Percentiles rank a stretch among this genome's conserved stretches.
Evolutionary conservation across 768 basidiomycete species (phyloP).

Genomic region (Amanita brunnescens): DNA sequence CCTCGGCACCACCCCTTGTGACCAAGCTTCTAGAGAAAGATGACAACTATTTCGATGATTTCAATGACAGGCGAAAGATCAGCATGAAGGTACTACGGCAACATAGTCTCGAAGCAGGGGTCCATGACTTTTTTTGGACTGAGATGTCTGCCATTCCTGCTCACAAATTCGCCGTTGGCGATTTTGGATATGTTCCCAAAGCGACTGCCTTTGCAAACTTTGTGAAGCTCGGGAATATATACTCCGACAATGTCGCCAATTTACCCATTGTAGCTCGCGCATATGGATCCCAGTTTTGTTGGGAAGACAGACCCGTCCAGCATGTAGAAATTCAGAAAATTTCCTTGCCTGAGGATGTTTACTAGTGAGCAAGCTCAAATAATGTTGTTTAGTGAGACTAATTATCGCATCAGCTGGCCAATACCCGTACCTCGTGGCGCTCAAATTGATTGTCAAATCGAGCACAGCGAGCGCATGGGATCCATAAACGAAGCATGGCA

Average conservation of each 20-base stretch:
- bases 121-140: slow-evolving; percentile 32
- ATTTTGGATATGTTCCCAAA: slow-evolving; percentile 33
- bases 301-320: slow-evolving; percentile 23
- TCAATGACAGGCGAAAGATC: slow-evolving; percentile 10
- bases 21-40: slow-evolving; percentile 18
- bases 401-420: slow-evolving; percentile 28
- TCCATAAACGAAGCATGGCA: slow-evolving; percentile 30
- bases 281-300: slow-evolving; percentile 27
- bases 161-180: slow-evolving; percentile 32
- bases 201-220: slow-evolving; percentile 29
- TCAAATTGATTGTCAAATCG: slow-evolving; percentile 29
- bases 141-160: slow-evolving; percentile 29
- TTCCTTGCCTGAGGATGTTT: slow-evolving; percentile 21
- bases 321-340: slow-evolving; percentile 25
- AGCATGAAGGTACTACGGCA: slow-evolving; percentile 30
- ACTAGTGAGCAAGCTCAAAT: slow-evolving; percentile 20
- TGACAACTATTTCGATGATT: slow-evolving; percentile 21
- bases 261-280: slow-evolving; percentile 16
- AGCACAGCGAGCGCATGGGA: slow-evolving; percentile 20
- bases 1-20: slow-evolving; percentile 23
- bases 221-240: slow-evolving; percentile 29
- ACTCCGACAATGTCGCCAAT: slow-evolving; percentile 19
- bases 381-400: too few relatives aligned
- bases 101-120: slow-evolving; percentile 24
- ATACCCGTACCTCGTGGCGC: slow-evolving; percentile 29